A percentile compares a stretch with the other conserved stretches of the same genome.
These are phyloP conservation scores for Aquilaria sinensis DNA, from an alignment of 345 rosid species.

Conservation along the genomic window DNA sequence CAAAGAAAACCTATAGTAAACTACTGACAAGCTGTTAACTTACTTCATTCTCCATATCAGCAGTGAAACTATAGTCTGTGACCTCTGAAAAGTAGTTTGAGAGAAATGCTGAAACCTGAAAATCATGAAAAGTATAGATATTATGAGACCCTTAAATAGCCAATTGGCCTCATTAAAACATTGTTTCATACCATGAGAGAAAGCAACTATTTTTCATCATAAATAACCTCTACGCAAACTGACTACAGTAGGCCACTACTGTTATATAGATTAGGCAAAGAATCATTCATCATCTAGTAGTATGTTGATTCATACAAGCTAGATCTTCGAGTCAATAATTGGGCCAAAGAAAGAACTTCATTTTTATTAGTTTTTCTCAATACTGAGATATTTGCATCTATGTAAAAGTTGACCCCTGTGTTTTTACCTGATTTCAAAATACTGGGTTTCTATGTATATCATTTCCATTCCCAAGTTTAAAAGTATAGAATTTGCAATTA, in stretches of 20 bases:
- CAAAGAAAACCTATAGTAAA: slow-evolving; percentile 4
- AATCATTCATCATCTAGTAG: too few relatives aligned
- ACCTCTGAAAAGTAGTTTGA: slow-evolving; percentile 83
- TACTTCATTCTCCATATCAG: slow-evolving; percentile 98
- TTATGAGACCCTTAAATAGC: background rate
- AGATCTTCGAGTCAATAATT: too few relatives aligned
- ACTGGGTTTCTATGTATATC: too few relatives aligned
- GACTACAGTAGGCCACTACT: background rate
- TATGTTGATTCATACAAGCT: too few relatives aligned
- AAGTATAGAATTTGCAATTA: too few relatives aligned
- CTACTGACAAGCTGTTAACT: slow-evolving; percentile 11
- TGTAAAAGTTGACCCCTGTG: too few relatives aligned
- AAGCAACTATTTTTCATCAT: background rate
- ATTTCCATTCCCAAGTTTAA: too few relatives aligned
- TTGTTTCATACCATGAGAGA: background rate
- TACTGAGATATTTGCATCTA: too few relatives aligned
- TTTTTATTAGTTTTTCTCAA: too few relatives aligned
- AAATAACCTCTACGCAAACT: background rate
- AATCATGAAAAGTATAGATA: slow-evolving; percentile 8
- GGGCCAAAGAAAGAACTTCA: too few relatives aligned
- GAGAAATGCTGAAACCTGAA: slow-evolving; percentile 94
- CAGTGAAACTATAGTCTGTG: slow-evolving; percentile 93
- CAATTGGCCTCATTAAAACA: background rate
- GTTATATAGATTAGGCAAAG: background rate
- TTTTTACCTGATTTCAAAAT: too few relatives aligned